These are phyloP conservation scores for Phytopythium oedochilum DNA, from an alignment of 352 stramenopile genomes.

Conservation along the genomic window DNA sequence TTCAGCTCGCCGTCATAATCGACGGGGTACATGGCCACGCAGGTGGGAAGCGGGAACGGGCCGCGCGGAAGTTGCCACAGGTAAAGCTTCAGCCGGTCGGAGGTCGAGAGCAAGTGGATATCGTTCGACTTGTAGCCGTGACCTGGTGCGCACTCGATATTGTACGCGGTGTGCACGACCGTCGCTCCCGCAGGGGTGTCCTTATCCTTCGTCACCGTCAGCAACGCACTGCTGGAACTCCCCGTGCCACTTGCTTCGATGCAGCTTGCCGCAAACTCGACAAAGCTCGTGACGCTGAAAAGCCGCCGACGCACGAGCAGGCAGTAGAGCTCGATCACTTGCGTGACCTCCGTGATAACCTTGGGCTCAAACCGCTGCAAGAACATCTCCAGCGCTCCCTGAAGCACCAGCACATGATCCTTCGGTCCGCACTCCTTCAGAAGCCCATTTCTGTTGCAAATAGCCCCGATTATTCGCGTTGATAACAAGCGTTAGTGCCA, in stretches of 20 bases:
- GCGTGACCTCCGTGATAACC: conserved; percentile 67
- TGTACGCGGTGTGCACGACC: conserved; percentile 75
- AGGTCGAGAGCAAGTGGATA: conserved; percentile 55
- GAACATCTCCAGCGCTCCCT: conserved; percentile 71
- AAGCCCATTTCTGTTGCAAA: conserved; percentile 29
- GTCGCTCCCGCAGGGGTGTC: conserved; percentile 11
- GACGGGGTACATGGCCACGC: conserved; percentile 52
- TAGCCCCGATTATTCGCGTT: background rate
- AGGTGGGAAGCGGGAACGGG: conserved; percentile 60
- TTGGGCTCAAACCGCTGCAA: conserved; percentile 74
- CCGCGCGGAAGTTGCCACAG: conserved; percentile 81
- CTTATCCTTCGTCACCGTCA: conserved; percentile 17
- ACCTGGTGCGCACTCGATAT: conserved; percentile 82
- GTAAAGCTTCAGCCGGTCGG: conserved; percentile 72
- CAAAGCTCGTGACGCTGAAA: conserved; percentile 70
- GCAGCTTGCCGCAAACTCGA: conserved; percentile 58
- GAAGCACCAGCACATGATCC: conserved; percentile 67
- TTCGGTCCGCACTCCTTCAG: conserved; percentile 28
- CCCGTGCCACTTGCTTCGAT: conserved; percentile 29
- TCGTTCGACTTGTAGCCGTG: conserved; percentile 82
- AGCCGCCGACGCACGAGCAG: conserved; percentile 66
- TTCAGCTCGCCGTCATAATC: conserved; percentile 64
- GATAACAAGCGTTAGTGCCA: background rate
- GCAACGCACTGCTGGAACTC: conserved; percentile 25
- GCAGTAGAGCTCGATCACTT: conserved; percentile 81